phyloP scores from a whole-genome alignment of 2,329 filamentous ascomycete genomes.

The Trichoderma aggressivum region DNA sequence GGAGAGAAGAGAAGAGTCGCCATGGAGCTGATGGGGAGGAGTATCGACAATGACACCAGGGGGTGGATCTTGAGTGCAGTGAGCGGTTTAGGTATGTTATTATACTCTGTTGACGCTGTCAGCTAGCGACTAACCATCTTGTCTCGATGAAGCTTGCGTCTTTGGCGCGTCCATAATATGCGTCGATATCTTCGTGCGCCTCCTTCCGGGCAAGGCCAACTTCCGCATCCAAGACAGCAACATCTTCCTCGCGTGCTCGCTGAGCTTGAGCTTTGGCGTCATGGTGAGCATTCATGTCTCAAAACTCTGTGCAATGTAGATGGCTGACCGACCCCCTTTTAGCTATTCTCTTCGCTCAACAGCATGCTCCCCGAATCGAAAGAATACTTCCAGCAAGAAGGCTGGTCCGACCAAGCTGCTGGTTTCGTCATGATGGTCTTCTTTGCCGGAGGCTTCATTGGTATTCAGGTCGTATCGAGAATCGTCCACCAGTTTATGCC shows the following conservation, averaged over 20 bases:
- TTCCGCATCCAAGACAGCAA: conserved; percentile 91
- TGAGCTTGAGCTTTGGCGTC: conserved; percentile 92
- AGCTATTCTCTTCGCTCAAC: conserved; percentile 90
- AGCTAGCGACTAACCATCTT: background rate
- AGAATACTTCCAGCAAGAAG: conserved; percentile 68
- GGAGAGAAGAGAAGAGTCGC: conserved; percentile 30
- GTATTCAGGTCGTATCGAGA: conserved; percentile 71
- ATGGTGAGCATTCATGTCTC: conserved; percentile 61
- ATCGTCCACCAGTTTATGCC: conserved; percentile 71
- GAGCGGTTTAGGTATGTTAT: conserved; percentile 63
- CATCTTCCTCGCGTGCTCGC: conserved; percentile 77
- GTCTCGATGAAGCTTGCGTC: conserved; percentile 52
- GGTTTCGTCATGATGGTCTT: conserved; percentile 66
- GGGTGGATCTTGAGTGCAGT: conserved; percentile 92
- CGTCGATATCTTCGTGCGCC: conserved; percentile 72
- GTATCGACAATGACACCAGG: conserved; percentile 73
- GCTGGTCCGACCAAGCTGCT: conserved; percentile 63
- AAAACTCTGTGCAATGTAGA: background rate
- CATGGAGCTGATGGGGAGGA: conserved; percentile 38
- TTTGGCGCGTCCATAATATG: conserved; percentile 82
- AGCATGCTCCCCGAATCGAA: conserved; percentile 90
- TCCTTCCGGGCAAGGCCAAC: conserved; percentile 67
- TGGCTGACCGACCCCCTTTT: background rate
- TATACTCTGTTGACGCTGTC: background rate
- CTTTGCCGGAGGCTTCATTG: conserved; percentile 69